Percentiles rank a stretch among this genome's conserved stretches.
phyloP scores from a whole-genome alignment of 352 stramenopile genomes.

The Pythium rishiriense region DNA sequence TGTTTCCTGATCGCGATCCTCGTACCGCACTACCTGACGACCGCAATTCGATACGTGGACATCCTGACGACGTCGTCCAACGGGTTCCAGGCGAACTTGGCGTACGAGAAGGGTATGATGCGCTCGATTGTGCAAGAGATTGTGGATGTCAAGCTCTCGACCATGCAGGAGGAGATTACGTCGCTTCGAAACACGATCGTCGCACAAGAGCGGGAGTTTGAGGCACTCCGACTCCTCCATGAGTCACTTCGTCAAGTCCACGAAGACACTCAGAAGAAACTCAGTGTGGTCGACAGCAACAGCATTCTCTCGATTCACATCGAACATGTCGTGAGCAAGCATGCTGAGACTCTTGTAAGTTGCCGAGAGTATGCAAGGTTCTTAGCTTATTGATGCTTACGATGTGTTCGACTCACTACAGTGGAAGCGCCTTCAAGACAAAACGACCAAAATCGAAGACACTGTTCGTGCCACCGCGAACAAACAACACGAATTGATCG shows the following conservation, averaged over 20 bases:
- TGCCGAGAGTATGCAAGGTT: background rate
- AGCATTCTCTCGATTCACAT: constrained; percentile 69
- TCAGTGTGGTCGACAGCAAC: constrained; percentile 55
- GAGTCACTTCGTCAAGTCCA: constrained; percentile 55
- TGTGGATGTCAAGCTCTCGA: constrained; percentile 61
- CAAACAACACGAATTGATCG: constrained; percentile 16
- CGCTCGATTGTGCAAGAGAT: constrained; percentile 66
- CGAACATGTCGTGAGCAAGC: constrained; percentile 61
- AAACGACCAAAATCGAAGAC: constrained; percentile 19
- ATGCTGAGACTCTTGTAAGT: constrained; percentile 65
- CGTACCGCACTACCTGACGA: constrained; percentile 69
- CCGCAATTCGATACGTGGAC: constrained; percentile 69
- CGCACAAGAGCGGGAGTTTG: constrained; percentile 58
- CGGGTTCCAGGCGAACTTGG: constrained; percentile 28
- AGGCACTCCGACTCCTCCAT: constrained; percentile 55
- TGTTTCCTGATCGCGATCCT: constrained; percentile 74
- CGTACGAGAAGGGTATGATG: constrained; percentile 60
- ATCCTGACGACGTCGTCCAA: constrained; percentile 49
- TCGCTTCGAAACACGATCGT: constrained; percentile 51
- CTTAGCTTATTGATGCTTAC: background rate
- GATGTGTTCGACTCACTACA: constrained; percentile 2
- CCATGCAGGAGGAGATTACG: constrained; percentile 54
- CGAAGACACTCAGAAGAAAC: constrained; percentile 57
- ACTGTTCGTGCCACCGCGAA: background rate
- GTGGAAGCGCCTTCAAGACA: constrained; percentile 61